phyloP scores from a whole-genome alignment of 192 early-diverging fungal genomes.

The Linnemannia elongata region DNA sequence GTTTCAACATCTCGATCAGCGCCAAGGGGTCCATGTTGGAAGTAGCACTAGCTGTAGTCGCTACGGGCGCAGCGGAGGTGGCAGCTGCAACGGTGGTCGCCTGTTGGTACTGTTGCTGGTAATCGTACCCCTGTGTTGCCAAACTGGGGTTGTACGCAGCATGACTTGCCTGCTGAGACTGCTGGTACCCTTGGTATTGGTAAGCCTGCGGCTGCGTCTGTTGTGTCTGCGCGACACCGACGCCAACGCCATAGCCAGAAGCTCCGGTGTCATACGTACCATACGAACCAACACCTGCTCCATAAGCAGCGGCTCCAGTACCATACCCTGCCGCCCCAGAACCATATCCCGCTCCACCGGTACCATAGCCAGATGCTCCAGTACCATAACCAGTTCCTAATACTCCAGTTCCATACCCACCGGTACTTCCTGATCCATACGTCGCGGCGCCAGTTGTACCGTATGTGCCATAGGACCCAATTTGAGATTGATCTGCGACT shows the following conservation, averaged over 20 bases:
- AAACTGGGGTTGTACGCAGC: background rate
- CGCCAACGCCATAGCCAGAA: background rate
- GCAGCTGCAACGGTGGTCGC: background rate
- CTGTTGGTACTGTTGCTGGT: conserved; percentile 2
- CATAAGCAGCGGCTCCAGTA: conserved; percentile 5
- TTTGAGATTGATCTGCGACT: background rate
- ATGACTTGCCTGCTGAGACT: background rate
- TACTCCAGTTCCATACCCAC: background rate
- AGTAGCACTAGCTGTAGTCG: background rate
- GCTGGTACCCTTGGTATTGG: background rate
- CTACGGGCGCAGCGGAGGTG: background rate
- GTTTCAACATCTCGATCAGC: conserved; percentile 25
- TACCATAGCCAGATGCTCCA: conserved; percentile 4
- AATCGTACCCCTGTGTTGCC: too few species aligned
- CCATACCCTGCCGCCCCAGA: background rate
- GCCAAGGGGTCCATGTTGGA: conserved; percentile 2
- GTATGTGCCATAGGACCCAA: background rate
- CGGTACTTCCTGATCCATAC: background rate
- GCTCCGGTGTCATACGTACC: background rate
- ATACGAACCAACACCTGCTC: background rate
- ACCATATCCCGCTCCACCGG: conserved; percentile 9
- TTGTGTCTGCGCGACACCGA: background rate
- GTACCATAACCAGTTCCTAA: background rate
- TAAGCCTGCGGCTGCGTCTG: conserved; percentile 2
- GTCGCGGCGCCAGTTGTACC: background rate